These are phyloP conservation scores for Metschnikowia cubensis DNA, from an alignment of 805 yeast genomes.

Conservation along the genomic window DNA sequence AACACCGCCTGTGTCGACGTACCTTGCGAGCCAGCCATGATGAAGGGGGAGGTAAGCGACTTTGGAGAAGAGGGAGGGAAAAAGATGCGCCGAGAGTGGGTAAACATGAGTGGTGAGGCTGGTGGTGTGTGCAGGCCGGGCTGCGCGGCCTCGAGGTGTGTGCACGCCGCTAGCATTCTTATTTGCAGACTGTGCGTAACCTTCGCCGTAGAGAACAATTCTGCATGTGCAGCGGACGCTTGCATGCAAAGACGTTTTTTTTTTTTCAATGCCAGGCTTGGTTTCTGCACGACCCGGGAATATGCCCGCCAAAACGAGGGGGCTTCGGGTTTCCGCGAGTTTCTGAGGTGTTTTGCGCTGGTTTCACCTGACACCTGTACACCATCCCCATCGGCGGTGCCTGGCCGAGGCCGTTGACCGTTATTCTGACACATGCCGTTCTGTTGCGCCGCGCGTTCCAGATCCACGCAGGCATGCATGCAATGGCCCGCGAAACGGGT, in stretches of 20 bases:
- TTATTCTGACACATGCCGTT: not conserved
- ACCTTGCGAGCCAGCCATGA: conserved; percentile 14
- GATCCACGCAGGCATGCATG: not conserved
- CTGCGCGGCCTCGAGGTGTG: not conserved
- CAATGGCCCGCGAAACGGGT: not conserved
- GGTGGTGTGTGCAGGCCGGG: not conserved
- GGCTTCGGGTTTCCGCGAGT: too few species aligned
- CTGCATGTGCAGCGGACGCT: conserved; percentile 1
- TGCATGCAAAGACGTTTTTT: not conserved
- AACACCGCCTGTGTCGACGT: conserved; percentile 61
- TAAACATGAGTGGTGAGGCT: not conserved
- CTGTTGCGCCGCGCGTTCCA: conserved; percentile 1
- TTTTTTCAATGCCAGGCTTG: not conserved
- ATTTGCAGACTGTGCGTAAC: not conserved
- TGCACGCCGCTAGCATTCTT: not conserved
- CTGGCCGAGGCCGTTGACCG: not conserved
- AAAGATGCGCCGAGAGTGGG: conserved; percentile 1
- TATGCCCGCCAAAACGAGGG: too few species aligned
- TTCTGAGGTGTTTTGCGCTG: too few species aligned
- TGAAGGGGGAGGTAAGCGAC: not conserved
- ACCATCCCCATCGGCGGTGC: not conserved
- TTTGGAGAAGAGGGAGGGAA: not conserved
- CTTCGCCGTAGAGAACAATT: conserved; percentile 3
- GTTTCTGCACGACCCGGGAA: not conserved
- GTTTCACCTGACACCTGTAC: not conserved